phyloP scores from a whole-genome alignment of 73 alveolate species.

The Paramecium bursaria region DNA sequence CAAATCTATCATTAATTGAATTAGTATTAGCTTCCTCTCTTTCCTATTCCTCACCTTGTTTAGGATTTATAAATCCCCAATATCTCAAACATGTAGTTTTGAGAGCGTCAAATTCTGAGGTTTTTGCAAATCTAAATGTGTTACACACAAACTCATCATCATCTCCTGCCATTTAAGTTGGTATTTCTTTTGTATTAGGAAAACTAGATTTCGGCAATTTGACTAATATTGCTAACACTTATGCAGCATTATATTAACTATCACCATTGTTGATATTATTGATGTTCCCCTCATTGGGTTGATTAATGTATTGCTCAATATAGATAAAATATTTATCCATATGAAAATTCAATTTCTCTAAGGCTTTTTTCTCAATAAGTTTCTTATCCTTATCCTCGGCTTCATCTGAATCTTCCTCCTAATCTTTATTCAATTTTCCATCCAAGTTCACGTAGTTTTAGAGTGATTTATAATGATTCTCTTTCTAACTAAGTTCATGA shows the following conservation, averaged over 20 bases:
- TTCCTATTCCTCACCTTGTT: constrained; percentile 1
- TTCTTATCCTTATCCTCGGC: constrained; percentile 31
- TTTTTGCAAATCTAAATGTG: constrained; percentile 45
- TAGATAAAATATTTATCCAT: constrained; percentile 46
- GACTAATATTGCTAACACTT: constrained; percentile 28
- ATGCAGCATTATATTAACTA: constrained; percentile 45
- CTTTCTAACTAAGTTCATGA: constrained; percentile 17
- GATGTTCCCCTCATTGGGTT: neutral
- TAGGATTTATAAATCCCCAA: constrained; percentile 23
- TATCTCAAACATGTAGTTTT: neutral
- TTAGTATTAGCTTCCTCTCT: constrained; percentile 24
- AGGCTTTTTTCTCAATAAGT: constrained; percentile 19
- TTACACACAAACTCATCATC: constrained; percentile 34
- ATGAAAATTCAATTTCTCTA: constrained; percentile 41
- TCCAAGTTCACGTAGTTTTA: constrained; percentile 13
- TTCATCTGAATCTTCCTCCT: neutral
- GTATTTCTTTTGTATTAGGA: constrained; percentile 6
- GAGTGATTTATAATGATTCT: constrained; percentile 1
- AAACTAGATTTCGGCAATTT: constrained; percentile 23
- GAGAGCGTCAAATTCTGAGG: neutral
- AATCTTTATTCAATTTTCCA: neutral
- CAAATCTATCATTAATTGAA: constrained; percentile 21
- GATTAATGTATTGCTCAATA: constrained; percentile 14
- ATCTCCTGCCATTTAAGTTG: constrained; percentile 35
- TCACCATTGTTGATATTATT: constrained; percentile 25